Evolutionary conservation across 352 stramenopile genomes (phyloP), one percentile per base, ranked within the genome.

Genomic region (Thraustotheca clavata): DNA sequence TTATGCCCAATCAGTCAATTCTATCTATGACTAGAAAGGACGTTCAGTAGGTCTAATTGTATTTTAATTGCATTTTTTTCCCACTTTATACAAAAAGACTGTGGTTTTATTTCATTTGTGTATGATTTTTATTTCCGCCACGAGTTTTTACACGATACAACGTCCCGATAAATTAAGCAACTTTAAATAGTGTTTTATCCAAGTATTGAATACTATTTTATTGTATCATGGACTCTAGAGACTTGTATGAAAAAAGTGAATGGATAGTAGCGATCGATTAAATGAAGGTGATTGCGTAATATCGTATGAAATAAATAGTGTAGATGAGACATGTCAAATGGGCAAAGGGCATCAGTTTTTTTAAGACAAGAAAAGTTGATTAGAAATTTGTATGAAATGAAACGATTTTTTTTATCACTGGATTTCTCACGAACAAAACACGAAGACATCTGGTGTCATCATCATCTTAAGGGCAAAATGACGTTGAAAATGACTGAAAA

Each of bases 61-160:
- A 3, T 52, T 52, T 52, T 52, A 11, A 52, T 52, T 31, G 43
- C 43, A 11, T 52, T 52, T 52, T 52, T 52, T 31, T 31, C 9
- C 43, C 43, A 20, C n/a, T 1, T 14, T 31, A 52, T 52, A 52
- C 9, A 52, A 18, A 9, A 11, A 7, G 9, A 11, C 2, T 18
- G 43, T 52, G 9, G 31, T 52, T 52, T 50, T 52, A 35, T 52
- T 35, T 31, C 12, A 11, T 31, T 11, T 9, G 9, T 31, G 43
- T 31, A 24, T 52, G 43, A 14, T 52, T 52, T 50, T 52, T 52
- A 52, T 26, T 52, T 18, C 3, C 16, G 31, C 11, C 9, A 26
- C 43, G 43, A 11, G 43, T 24, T 52, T 52, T 18, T 52, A 52
- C 43, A 24, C 43, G 2, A 18, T 18, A 1, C 43, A 9, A 1